Conservation (phyloP, 768 basidiomycete genomes). For the Boletus pseudopeckii region DNA sequence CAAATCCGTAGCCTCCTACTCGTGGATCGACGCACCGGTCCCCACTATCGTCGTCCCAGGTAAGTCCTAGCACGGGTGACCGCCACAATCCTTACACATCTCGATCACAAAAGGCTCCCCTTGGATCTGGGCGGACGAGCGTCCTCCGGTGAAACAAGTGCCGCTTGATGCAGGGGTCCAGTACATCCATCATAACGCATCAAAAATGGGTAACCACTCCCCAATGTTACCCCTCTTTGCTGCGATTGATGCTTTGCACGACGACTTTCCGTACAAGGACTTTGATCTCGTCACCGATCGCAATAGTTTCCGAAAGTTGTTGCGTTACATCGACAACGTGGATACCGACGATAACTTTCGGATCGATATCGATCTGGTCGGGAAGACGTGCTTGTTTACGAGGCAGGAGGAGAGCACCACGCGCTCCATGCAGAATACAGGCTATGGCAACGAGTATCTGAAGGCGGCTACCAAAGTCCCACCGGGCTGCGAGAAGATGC, state of each 20-base stretch:
- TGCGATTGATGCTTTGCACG: conserved; percentile 47
- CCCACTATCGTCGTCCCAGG: conserved; percentile 56
- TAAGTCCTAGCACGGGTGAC: conserved; percentile 12
- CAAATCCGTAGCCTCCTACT: conserved; percentile 49
- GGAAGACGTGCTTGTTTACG: conserved; percentile 58
- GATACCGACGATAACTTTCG: conserved; percentile 46
- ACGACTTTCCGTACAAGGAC: conserved; percentile 28
- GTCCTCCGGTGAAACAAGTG: conserved; percentile 51
- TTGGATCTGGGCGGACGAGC: conserved; percentile 48
- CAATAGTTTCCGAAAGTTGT: conserved; percentile 60
- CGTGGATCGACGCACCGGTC: conserved; percentile 41
- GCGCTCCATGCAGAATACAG: conserved; percentile 28
- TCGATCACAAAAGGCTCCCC: conserved; percentile 49
- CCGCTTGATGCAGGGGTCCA: conserved; percentile 48
- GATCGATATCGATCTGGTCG: conserved; percentile 65
- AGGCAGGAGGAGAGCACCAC: conserved; percentile 44
- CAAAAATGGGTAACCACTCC: conserved; percentile 35
- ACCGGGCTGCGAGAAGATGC: conserved; percentile 45
- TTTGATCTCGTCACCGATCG: conserved; percentile 58
- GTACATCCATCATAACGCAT: conserved; percentile 59
- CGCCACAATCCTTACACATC: background rate
- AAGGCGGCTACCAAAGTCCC: conserved; percentile 48
- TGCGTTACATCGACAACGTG: conserved; percentile 43
- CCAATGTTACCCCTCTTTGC: conserved; percentile 55
- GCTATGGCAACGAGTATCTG: conserved; percentile 63